These are phyloP conservation scores for Colletotrichum simmondsii DNA, from an alignment of 2,329 filamentous ascomycete species.

Conservation along the genomic window DNA sequence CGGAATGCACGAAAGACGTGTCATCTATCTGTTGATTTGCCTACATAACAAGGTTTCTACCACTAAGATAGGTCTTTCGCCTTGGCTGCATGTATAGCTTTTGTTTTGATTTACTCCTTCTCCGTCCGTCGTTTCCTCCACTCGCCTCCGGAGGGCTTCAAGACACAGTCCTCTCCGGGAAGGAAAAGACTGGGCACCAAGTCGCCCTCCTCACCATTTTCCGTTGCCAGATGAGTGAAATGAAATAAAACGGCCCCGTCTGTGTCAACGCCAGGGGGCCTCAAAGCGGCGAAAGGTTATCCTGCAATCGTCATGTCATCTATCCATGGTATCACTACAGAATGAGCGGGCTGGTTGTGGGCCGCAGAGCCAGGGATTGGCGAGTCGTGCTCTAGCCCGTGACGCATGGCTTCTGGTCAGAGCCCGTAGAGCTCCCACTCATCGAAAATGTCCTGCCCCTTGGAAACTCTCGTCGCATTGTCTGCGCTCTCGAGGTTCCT, in stretches of 20 bases:
- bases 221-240: slow-evolving; percentile 31
- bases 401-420: slow-evolving; percentile 44
- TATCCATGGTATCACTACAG: slow-evolving; percentile 37
- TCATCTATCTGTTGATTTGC: slow-evolving; percentile 31
- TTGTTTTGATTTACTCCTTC: slow-evolving; percentile 22
- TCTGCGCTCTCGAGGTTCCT: slow-evolving; percentile 43
- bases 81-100: slow-evolving; percentile 26
- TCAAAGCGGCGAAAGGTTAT: slow-evolving; percentile 27
- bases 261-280: slow-evolving; percentile 27
- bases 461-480: slow-evolving; percentile 37
- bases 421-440: slow-evolving; percentile 76
- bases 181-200: background rate
- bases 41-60: slow-evolving; percentile 31
- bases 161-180: background rate
- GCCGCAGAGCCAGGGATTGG: slow-evolving; percentile 34
- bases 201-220: slow-evolving; percentile 24
- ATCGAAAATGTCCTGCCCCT: slow-evolving; percentile 55
- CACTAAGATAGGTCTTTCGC: slow-evolving; percentile 18
- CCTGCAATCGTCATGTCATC: slow-evolving; percentile 36
- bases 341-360: slow-evolving; percentile 28
- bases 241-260: slow-evolving; percentile 27
- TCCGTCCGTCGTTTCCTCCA: background rate
- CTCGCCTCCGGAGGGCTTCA: slow-evolving; percentile 16
- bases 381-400: slow-evolving; percentile 32
- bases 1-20: background rate